Evolutionary conservation across 192 early-diverging fungal species (phyloP).

Genomic region (Mortierella claussenii): DNA sequence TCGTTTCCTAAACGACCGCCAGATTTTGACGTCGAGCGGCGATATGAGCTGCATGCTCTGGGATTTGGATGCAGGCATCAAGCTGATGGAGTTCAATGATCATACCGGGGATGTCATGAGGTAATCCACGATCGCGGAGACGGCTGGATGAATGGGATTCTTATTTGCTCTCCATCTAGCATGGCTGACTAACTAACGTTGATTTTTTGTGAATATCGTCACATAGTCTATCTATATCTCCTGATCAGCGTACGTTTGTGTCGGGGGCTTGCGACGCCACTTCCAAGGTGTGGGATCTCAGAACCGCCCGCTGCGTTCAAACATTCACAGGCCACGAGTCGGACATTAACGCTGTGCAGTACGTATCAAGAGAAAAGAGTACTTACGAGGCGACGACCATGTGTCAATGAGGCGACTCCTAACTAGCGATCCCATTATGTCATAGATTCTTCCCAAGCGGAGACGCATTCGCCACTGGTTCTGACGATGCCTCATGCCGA

Average conservation of each 20-base stretch:
- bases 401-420: too few species aligned
- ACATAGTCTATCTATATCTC: conserved; percentile 83
- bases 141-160: too few species aligned
- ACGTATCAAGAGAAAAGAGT: too few species aligned
- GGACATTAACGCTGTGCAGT: conserved; percentile 98
- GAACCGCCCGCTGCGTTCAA: conserved; percentile 95
- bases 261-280: conserved; percentile 99
- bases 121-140: too few species aligned
- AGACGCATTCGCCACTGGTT: conserved; percentile 97
- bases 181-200: not conserved
- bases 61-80: conserved; percentile 99
- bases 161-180: too few species aligned
- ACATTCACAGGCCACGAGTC: conserved; percentile 98
- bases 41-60: conserved; percentile 99
- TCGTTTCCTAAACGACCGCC: conserved; percentile 96
- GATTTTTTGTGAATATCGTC: not conserved
- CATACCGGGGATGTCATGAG: conserved; percentile 99
- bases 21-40: conserved; percentile 94
- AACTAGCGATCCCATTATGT: not conserved
- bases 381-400: too few species aligned
- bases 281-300: conserved; percentile 98
- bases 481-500: conserved; percentile 99
- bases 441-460: conserved; percentile 97
- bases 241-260: conserved; percentile 96
- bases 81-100: conserved; percentile 96